phyloP scores from a whole-genome alignment of 352 stramenopile species.

The Peronosclerospora sorghi region DNA sequence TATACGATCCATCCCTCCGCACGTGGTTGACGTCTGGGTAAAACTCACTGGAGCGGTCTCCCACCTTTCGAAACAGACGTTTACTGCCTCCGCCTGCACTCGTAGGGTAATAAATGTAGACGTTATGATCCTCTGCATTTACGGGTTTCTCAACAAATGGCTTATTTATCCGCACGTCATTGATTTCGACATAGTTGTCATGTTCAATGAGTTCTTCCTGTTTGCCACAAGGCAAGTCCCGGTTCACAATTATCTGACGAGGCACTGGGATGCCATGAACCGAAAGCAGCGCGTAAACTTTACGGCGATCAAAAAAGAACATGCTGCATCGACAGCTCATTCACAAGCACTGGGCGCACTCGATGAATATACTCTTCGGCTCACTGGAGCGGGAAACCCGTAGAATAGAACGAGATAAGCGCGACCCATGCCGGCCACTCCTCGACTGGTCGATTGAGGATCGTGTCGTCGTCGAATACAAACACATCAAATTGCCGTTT shows the following conservation, averaged over 20 bases:
- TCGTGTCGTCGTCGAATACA: slow-evolving; percentile 96
- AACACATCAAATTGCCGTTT: slow-evolving; percentile 93
- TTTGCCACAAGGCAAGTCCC: slow-evolving; percentile 74
- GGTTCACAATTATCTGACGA: slow-evolving; percentile 91
- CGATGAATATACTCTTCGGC: slow-evolving; percentile 94
- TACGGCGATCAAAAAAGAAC: slow-evolving; percentile 91
- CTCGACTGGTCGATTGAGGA: slow-evolving; percentile 91
- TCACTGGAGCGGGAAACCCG: slow-evolving; percentile 96
- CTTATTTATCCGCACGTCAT: slow-evolving; percentile 96
- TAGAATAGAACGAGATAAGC: slow-evolving; percentile 98
- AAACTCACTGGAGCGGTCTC: slow-evolving; percentile 89
- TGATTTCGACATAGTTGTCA: slow-evolving; percentile 85
- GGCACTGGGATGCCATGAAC: slow-evolving; percentile 92
- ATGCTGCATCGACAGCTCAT: slow-evolving; percentile 96
- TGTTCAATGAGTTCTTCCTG: slow-evolving; percentile 62
- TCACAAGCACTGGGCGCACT: slow-evolving; percentile 93
- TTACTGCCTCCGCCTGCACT: slow-evolving; percentile 96
- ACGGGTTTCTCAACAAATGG: slow-evolving; percentile 99
- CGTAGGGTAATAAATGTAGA: slow-evolving; percentile 99
- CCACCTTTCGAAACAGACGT: slow-evolving; percentile 97
- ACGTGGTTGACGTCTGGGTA: slow-evolving; percentile 96
- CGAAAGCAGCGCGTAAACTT: slow-evolving; percentile 94
- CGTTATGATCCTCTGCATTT: slow-evolving; percentile 99
- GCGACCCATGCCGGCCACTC: slow-evolving; percentile 93
- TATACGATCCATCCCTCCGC: slow-evolving; percentile 90